A percentile compares a stretch with the other conserved stretches of the same genome.
Evolutionary conservation across 305 asterid genomes (phyloP).

Genomic region (Striga hermonthica): DNA sequence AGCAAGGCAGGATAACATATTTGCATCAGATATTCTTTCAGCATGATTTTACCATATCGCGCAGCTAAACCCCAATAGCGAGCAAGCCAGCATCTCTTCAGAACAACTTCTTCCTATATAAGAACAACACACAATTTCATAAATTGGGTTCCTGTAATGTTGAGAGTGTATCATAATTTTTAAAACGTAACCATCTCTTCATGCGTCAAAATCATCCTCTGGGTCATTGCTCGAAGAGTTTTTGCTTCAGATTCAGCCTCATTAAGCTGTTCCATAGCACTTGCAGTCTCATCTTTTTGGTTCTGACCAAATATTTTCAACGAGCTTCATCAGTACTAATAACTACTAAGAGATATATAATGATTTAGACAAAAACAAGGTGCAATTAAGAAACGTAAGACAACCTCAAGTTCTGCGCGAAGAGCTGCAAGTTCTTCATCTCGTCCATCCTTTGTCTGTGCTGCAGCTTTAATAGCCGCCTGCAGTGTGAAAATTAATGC

Average conservation of each 20-base stretch:
- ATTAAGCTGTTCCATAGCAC: conserved; percentile 68
- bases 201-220: conserved; percentile 97
- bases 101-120: conserved; percentile 90
- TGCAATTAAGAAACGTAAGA: conserved; percentile 27
- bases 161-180: conserved; percentile 19
- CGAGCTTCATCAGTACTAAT: conserved; percentile 34
- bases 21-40: conserved; percentile 17
- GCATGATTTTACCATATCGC: conserved; percentile 71
- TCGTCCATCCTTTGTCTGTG: conserved; percentile 72
- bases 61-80: conserved; percentile 98
- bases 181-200: conserved; percentile 85
- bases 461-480: conserved; percentile 91
- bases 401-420: conserved; percentile 78
- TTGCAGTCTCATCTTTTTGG: conserved; percentile 60
- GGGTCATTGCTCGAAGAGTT: conserved; percentile 85
- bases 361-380: conserved; percentile 17
- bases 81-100: conserved; percentile 99
- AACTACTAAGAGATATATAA: conserved; percentile 28
- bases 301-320: conserved; percentile 50
- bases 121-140: conserved; percentile 24
- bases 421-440: conserved; percentile 74
- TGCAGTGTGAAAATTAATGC: conserved; percentile 34
- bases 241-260: conserved; percentile 97
- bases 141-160: conserved; percentile 22
- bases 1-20: conserved; percentile 18